Percentiles rank a stretch among this genome's conserved stretches.
Evolutionary conservation across 2,329 filamentous ascomycete species (phyloP).

Genomic region (Pseudohalonectria lignicola): DNA sequence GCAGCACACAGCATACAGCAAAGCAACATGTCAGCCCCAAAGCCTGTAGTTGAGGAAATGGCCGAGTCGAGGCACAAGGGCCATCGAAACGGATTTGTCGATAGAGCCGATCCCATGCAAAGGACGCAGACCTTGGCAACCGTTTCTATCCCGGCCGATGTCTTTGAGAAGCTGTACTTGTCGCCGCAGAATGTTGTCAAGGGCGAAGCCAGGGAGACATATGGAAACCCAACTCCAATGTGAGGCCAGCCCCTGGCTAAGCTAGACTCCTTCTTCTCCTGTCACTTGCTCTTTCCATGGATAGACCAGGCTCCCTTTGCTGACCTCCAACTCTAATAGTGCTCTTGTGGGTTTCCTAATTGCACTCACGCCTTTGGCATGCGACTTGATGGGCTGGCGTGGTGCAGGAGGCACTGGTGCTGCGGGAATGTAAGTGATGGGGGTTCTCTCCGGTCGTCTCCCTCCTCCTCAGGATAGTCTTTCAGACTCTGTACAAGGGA

Average conservation of each 20-base stretch:
- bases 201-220: conserved; percentile 24
- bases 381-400: conserved; percentile 32
- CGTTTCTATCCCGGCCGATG: conserved; percentile 43
- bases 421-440: conserved; percentile 30
- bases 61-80: too few relatives aligned
- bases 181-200: conserved; percentile 32
- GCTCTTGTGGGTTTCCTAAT: conserved; percentile 39
- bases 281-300: neutral
- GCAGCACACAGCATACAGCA: too few relatives aligned
- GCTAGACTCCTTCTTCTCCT: neutral
- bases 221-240: conserved; percentile 52
- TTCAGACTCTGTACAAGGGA: neutral
- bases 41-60: neutral
- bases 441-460: neutral
- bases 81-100: too few relatives aligned
- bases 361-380: conserved; percentile 23
- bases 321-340: too few relatives aligned
- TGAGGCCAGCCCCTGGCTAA: conserved; percentile 17
- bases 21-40: too few relatives aligned
- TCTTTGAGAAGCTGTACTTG: conserved; percentile 54
- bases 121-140: conserved; percentile 24
- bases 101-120: too few relatives aligned
- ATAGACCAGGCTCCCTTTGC: too few relatives aligned
- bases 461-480: neutral
- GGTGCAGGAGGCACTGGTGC: conserved; percentile 34